phyloP scores from a whole-genome alignment of 805 yeast species.

The Ogataea siamensis region DNA sequence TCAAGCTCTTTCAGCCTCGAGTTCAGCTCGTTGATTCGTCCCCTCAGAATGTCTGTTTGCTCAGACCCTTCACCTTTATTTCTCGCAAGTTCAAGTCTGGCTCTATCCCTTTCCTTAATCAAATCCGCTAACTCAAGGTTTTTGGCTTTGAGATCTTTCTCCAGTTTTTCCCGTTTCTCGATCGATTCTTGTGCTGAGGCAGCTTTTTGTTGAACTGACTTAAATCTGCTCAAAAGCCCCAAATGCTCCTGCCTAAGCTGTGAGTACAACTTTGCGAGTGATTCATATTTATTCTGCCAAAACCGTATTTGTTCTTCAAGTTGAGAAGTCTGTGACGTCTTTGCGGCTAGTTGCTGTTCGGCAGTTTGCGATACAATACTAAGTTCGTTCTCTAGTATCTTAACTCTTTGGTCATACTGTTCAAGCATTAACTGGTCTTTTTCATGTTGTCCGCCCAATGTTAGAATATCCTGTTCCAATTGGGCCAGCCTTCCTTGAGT shows the following conservation, averaged over 20 bases:
- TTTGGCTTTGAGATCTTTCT: slow-evolving; percentile 79
- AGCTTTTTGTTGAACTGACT: slow-evolving; percentile 81
- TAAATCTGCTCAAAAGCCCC: slow-evolving; percentile 70
- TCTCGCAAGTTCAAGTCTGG: slow-evolving; percentile 77
- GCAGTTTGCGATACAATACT: slow-evolving; percentile 59
- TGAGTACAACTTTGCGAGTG: slow-evolving; percentile 83
- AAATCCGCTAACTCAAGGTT: slow-evolving; percentile 85
- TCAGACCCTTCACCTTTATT: slow-evolving; percentile 60
- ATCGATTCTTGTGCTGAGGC: slow-evolving; percentile 88
- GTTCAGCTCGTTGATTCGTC: slow-evolving; percentile 35
- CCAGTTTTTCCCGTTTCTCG: slow-evolving; percentile 76
- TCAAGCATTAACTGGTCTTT: slow-evolving; percentile 63
- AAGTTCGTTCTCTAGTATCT: slow-evolving; percentile 74
- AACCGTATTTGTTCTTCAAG: slow-evolving; percentile 71
- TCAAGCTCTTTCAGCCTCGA: too few species aligned
- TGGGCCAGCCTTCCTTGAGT: slow-evolving; percentile 78
- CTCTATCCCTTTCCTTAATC: slow-evolving; percentile 86
- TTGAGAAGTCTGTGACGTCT: slow-evolving; percentile 39
- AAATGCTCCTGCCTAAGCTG: slow-evolving; percentile 91
- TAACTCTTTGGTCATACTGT: slow-evolving; percentile 85
- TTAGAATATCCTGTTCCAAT: slow-evolving; percentile 74
- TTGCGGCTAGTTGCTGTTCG: slow-evolving; percentile 68
- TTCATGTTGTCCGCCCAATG: slow-evolving; percentile 77
- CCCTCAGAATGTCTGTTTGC: slow-evolving; percentile 64
- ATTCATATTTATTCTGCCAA: slow-evolving; percentile 87